Percentiles rank a stretch among this genome's conserved stretches.
phyloP scores from a whole-genome alignment of 148 eudicot species.

The Chenopodium suecicum region DNA sequence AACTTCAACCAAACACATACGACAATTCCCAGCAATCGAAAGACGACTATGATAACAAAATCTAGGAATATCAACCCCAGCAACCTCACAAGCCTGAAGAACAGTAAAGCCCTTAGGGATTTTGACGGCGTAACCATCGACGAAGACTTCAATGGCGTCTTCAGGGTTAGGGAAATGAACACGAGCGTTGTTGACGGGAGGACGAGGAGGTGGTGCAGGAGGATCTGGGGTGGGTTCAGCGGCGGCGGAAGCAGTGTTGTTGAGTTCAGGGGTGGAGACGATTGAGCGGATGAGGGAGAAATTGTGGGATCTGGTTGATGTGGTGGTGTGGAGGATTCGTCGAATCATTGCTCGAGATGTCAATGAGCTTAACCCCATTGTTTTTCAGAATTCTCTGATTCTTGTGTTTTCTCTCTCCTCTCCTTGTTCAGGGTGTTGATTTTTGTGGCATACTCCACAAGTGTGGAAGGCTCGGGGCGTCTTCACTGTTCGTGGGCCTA shows the following conservation, averaged over 20 bases:
- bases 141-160: constrained; percentile 91
- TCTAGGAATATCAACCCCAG: constrained; percentile 90
- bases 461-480: neutral
- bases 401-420: constrained; percentile 4
- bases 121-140: constrained; percentile 90
- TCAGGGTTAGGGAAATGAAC: constrained; percentile 83
- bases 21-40: constrained; percentile 92
- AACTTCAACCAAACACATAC: constrained; percentile 97
- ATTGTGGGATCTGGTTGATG: neutral
- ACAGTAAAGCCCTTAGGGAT: constrained; percentile 94
- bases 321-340: neutral
- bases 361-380: constrained; percentile 34
- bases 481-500: neutral
- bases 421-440: neutral
- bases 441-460: neutral
- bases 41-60: constrained; percentile 84
- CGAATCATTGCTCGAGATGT: constrained; percentile 18
- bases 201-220: constrained; percentile 41
- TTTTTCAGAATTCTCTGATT: neutral
- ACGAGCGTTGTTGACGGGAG: constrained; percentile 74
- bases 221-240: constrained; percentile 44
- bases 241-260: constrained; percentile 51
- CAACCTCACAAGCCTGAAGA: constrained; percentile 91
- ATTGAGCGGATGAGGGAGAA: constrained; percentile 40
- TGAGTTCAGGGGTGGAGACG: constrained; percentile 64